phyloP scores from a whole-genome alignment of 768 basidiomycete species.

The Suillus subaureus region DNA sequence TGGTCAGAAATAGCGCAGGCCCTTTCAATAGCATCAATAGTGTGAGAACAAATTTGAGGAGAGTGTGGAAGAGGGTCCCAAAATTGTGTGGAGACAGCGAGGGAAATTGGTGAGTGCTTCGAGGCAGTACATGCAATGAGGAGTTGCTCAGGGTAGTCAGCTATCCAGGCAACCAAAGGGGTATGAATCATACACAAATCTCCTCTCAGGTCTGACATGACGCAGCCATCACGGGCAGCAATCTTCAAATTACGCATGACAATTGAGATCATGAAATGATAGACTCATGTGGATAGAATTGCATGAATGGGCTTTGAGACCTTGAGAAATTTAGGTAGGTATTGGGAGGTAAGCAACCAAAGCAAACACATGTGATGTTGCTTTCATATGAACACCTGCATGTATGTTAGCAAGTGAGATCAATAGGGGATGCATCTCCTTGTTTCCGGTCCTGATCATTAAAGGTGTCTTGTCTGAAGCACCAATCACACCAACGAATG shows the following conservation, averaged over 20 bases:
- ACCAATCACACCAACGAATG: constrained; percentile 19
- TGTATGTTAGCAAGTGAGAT: constrained; percentile 36
- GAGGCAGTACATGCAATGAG: constrained; percentile 16
- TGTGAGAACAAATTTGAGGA: constrained; percentile 4
- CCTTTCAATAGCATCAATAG: constrained; percentile 6
- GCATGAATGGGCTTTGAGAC: constrained; percentile 23
- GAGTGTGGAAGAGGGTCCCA: constrained; percentile 17
- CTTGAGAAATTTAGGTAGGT: constrained; percentile 29
- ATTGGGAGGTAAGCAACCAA: constrained; percentile 35
- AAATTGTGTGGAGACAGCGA: constrained; percentile 17
- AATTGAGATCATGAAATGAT: constrained; percentile 33
- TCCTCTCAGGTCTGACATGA: constrained; percentile 31
- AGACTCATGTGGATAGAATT: constrained; percentile 29
- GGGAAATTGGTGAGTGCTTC: constrained; percentile 17
- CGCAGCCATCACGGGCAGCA: constrained; percentile 25
- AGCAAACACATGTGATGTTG: constrained; percentile 31
- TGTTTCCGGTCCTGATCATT: constrained; percentile 32
- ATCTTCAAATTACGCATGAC: constrained; percentile 32
- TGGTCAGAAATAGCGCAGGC: constrained; percentile 18
- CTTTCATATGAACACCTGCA: constrained; percentile 32
- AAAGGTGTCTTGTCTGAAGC: constrained; percentile 39
- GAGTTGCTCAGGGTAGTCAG: constrained; percentile 21
- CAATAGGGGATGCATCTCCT: constrained; percentile 34
- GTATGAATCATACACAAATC: constrained; percentile 12
- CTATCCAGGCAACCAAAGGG: constrained; percentile 20